Conservation (phyloP, 2,329 filamentous ascomycete species). For the Daldinia sp. region DNA sequence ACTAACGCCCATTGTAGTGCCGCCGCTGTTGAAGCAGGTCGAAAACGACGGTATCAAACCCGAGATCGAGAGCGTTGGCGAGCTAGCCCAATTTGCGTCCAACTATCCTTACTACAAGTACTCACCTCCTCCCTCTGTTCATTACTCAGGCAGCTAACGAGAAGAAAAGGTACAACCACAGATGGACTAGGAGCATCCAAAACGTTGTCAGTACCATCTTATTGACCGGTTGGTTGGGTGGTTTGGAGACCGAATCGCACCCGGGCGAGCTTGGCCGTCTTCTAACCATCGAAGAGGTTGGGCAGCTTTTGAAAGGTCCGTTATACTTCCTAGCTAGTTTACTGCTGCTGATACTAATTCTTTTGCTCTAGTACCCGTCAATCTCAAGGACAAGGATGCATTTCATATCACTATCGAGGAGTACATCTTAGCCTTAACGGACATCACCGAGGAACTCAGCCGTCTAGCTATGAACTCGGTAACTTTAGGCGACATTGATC, state of each 20-base stretch:
- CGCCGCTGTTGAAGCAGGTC: conserved; percentile 72
- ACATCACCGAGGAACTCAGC: conserved; percentile 87
- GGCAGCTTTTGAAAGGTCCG: conserved; percentile 76
- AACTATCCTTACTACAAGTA: conserved; percentile 97
- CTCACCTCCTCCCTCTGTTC: neutral
- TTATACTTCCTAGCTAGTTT: conserved; percentile 11
- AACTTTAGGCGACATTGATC: conserved; percentile 84
- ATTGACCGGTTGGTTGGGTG: conserved; percentile 79
- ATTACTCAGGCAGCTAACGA: conserved; percentile 6
- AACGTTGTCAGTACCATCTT: conserved; percentile 71
- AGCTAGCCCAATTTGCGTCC: conserved; percentile 77
- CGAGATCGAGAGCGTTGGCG: conserved; percentile 74
- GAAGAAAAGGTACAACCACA: conserved; percentile 73
- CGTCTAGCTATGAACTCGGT: conserved; percentile 94
- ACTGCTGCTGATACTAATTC: neutral
- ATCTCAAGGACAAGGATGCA: conserved; percentile 85
- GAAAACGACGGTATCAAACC: conserved; percentile 73
- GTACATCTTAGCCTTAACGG: conserved; percentile 88
- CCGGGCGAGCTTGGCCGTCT: conserved; percentile 69
- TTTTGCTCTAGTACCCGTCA: conserved; percentile 75
- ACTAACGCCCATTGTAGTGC: conserved; percentile 59
- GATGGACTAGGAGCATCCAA: conserved; percentile 87
- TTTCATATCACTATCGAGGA: conserved; percentile 98
- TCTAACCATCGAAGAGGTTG: conserved; percentile 87
- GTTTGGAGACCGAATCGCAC: conserved; percentile 65